phyloP scores from a whole-genome alignment of 2,329 filamentous ascomycete genomes.

The Aureobasidium sp. region DNA sequence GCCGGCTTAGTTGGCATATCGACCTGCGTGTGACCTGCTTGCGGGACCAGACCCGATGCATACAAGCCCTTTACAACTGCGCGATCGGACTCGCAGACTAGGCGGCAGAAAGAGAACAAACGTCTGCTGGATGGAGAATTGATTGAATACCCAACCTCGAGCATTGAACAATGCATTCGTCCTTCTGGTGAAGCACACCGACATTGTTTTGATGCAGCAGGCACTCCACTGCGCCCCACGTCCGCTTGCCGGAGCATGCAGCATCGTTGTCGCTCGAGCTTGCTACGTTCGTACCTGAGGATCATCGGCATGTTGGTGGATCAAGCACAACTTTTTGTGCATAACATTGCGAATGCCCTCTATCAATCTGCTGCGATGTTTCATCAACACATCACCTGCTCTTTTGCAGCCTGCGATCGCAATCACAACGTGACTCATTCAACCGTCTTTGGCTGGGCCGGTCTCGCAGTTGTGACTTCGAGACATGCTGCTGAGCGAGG shows the following conservation, averaged over 20 bases:
- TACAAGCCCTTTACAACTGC: background rate
- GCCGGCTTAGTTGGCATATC: constrained; percentile 15
- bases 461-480: background rate
- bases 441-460: background rate
- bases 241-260: background rate
- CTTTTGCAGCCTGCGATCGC: background rate
- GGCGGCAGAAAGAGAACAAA: background rate
- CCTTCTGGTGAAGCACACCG: constrained; percentile 6
- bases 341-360: background rate
- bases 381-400: background rate
- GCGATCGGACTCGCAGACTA: background rate
- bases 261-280: constrained; percentile 11
- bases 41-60: background rate
- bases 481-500: background rate
- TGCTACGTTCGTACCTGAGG: constrained; percentile 11
- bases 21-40: constrained; percentile 16
- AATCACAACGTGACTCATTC: background rate
- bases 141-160: background rate
- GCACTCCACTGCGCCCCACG: background rate
- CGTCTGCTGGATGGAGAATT: background rate
- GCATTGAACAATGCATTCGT: background rate
- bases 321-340: background rate
- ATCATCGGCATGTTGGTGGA: background rate
- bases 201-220: constrained; percentile 6
- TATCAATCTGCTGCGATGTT: background rate